Base-by-base conservation (phyloP, 1,284 basidiomycete genomes). In the Pterulicium gracile region DNA sequence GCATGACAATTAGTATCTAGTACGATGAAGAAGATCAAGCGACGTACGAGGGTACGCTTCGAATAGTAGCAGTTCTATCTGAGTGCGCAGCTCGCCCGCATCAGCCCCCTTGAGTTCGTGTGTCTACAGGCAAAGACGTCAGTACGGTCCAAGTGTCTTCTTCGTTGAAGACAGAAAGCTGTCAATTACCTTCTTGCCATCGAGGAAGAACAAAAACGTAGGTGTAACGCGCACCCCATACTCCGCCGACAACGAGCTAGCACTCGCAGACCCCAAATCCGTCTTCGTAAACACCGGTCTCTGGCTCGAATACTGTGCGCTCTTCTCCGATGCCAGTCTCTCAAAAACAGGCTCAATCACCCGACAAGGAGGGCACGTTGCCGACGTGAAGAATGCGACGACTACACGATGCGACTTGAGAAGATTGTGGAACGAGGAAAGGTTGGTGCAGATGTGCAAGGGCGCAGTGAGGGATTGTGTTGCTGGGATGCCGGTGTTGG, bases 161-260 rank as follows among this genome's bases (percentile, higher is more conserved):
- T n/a, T n/a, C n/a, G n/a, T n/a, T n/a, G n/a, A 27, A 18, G n/a
- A 43, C n/a, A 14, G 17, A 27, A 32, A 1, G 19, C 13, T n/a
- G 39, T 20, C 21, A 57, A 66, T 42, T 41, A 83, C 84, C 75
- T 88, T 87, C 52, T 76, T 71, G 1, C 84, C 86, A 50, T 87
- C 71, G 52, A 81, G 60, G 67, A 90, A 93, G 65, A 88, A 90
- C 45, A 86, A 67, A 60, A 92, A 93, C 3, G 89, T 92, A 2
- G 91, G 90, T 1, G 88, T 93, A 0, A 73, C 88, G n/a, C 72
- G 61, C 1, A 95, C 77, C 2, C 74, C 68, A 64, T 77, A 86
- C 55, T 83, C 69, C 0, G 65, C 57, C 0, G 84, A 87, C 20
- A 91, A 63, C 42, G 66, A 64, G 4, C 66, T 58, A 0, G 80